Evolutionary conservation across 2,329 filamentous ascomycete species (phyloP).

Genomic region (Geoglossum cookeanum): DNA sequence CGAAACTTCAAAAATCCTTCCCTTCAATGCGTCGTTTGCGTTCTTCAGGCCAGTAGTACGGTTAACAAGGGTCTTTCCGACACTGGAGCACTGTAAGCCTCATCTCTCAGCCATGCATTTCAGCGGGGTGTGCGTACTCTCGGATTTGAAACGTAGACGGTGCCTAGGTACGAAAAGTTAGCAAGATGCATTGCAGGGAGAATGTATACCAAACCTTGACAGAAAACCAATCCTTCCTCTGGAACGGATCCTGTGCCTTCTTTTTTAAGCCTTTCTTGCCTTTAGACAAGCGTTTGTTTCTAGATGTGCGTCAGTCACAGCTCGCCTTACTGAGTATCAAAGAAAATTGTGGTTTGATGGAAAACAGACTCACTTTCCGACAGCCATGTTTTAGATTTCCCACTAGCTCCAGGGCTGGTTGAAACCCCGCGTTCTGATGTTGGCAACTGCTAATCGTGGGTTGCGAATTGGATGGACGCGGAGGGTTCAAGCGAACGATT

Average conservation of each 20-base stretch:
- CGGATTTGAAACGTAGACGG: slow-evolving; percentile 87
- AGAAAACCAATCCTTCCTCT: slow-evolving; percentile 97
- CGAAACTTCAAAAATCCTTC: slow-evolving; percentile 96
- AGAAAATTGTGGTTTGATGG: background rate
- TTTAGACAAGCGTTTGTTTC: slow-evolving; percentile 99
- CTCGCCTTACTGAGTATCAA: background rate
- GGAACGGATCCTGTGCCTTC: slow-evolving; percentile 93
- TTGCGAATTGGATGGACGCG: background rate
- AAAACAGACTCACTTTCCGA: slow-evolving; percentile 46
- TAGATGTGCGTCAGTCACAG: slow-evolving; percentile 17
- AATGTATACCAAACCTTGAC: slow-evolving; percentile 50
- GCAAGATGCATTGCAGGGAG: background rate
- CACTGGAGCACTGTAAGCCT: slow-evolving; percentile 40
- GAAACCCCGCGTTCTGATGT: background rate
- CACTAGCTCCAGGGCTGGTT: background rate
- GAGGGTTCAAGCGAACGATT: background rate
- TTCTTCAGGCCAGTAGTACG: slow-evolving; percentile 99
- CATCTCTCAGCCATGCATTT: slow-evolving; percentile 11
- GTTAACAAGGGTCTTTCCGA: slow-evolving; percentile 99
- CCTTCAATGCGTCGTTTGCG: slow-evolving; percentile 97
- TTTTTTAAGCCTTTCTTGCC: slow-evolving; percentile 99
- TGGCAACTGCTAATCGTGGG: background rate
- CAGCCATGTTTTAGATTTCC: slow-evolving; percentile 55
- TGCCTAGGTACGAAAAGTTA: slow-evolving; percentile 34
- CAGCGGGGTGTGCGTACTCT: slow-evolving; percentile 51